Conservation (phyloP, 73 alveolate species). For the Tetrahymena malaccensis region DNA sequence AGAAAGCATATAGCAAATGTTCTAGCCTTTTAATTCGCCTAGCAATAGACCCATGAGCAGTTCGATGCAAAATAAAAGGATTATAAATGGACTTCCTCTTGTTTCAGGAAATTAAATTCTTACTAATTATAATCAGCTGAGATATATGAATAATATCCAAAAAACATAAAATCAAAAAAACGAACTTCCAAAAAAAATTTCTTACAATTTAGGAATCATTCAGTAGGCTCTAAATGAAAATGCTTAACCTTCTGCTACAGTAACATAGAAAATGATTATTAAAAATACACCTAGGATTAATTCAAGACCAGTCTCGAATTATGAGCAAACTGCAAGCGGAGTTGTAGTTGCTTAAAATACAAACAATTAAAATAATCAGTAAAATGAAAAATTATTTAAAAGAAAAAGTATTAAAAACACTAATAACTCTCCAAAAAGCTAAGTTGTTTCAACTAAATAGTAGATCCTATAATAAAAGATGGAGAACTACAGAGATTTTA, state of each 20-base stretch:
- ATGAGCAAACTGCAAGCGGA: not conserved
- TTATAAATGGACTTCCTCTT: not conserved
- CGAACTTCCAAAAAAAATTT: not conserved
- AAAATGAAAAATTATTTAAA: not conserved
- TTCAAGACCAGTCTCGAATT: not conserved
- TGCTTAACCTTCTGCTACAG: not conserved
- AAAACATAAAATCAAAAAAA: not conserved
- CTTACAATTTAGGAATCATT: not conserved
- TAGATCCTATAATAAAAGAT: not conserved
- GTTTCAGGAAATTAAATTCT: not conserved
- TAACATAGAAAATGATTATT: not conserved
- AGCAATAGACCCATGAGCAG: not conserved
- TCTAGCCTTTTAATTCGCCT: not conserved
- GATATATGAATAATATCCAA: not conserved
- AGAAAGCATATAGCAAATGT: not conserved
- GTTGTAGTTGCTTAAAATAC: not conserved
- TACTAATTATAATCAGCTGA: not conserved
- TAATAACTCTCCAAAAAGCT: not conserved
- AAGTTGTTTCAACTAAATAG: not conserved
- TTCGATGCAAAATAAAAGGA: not conserved
- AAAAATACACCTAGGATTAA: not conserved
- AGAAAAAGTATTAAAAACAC: not conserved
- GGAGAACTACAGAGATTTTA: not conserved
- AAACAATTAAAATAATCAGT: not conserved
- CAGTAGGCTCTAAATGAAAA: not conserved